These are phyloP conservation scores for Leishmania amazonensis DNA, from an alignment of 208 protist genomes.

Conservation along the genomic window DNA sequence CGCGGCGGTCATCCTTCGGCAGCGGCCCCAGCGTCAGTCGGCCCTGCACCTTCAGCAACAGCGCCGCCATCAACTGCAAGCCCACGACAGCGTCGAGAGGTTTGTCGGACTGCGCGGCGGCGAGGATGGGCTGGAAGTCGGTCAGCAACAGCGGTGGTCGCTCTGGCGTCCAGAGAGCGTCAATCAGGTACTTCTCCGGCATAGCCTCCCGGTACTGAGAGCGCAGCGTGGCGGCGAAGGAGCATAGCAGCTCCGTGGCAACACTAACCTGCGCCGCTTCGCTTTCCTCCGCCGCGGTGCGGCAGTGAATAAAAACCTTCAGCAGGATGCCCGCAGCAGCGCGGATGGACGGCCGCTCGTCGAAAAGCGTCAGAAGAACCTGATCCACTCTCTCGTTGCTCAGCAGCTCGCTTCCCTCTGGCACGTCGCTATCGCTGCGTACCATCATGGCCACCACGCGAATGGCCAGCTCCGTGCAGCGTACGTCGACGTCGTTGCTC, in stretches of 20 bases:
- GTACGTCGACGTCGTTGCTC: constrained; percentile 79
- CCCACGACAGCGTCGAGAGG: constrained; percentile 59
- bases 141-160: constrained; percentile 62
- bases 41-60: constrained; percentile 62
- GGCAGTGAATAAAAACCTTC: constrained; percentile 85
- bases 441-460: constrained; percentile 80
- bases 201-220: constrained; percentile 71
- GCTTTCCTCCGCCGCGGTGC: constrained; percentile 55
- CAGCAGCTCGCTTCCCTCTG: constrained; percentile 70
- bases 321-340: constrained; percentile 82
- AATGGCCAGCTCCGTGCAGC: constrained; percentile 86
- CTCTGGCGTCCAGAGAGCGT: constrained; percentile 79
- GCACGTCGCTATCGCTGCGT: constrained; percentile 53
- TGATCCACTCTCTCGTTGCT: constrained; percentile 82
- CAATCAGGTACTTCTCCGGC: constrained; percentile 88
- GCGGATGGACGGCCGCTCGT: constrained; percentile 88
- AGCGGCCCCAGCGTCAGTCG: constrained; percentile 51
- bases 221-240: constrained; percentile 77
- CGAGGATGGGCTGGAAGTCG: constrained; percentile 59
- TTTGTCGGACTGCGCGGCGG: constrained; percentile 38
- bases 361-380: constrained; percentile 80
- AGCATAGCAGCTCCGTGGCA: constrained; percentile 71
- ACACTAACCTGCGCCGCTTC: constrained; percentile 49
- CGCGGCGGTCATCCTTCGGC: constrained; percentile 63
- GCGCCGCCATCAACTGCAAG: constrained; percentile 52